Base-by-base conservation (phyloP, 345 rosid genomes). In the Mercurialis annua region DNA sequence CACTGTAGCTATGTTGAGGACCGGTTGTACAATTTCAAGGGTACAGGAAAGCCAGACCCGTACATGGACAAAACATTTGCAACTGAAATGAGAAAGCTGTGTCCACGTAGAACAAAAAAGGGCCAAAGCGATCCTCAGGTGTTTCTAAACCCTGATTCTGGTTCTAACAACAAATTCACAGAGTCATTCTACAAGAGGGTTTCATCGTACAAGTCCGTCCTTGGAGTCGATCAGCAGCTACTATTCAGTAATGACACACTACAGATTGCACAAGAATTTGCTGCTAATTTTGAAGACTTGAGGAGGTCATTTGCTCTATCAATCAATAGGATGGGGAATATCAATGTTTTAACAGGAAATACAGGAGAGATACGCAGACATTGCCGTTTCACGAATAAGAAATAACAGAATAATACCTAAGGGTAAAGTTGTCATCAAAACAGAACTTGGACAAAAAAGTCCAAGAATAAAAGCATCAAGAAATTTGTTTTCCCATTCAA, bases 201-300 rank as follows among this genome's bases (percentile, higher is more conserved):
- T 42, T 63, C 72, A 47, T 59, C 81, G 57, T 66, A 67, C n/a
- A 65, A 80, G 52, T 73, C 84, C 40, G 90, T 81, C 44, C 83
- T 93, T 4, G 88, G 77, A 67, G 76, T 87, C 53, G 93, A 92
- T 71, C 96, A 90, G 73, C 93, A 88, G 76, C 83, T 88, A 29
- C 65, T 80, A 50, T 77, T 27, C 21, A 74, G 74, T 16, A 65
- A 80, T 6, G 83, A 77, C 76, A 84, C 89, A 1, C 69, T 10
- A 43, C 70, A 77, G 51, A 83, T 92, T 0, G 67, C 78, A 24
- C 24, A 77, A 30, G 93, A 88, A 76, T 82, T 84, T 47, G 84
- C 82, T 5, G 71, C 40, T 4, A 80, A 77, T 76, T 80, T 80
- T 16, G 93, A 88, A 74, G 90, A 83, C 63, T 83, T 82, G 40